Conservation (phyloP, 768 basidiomycete genomes). For the Calocybe gangraenosa region DNA sequence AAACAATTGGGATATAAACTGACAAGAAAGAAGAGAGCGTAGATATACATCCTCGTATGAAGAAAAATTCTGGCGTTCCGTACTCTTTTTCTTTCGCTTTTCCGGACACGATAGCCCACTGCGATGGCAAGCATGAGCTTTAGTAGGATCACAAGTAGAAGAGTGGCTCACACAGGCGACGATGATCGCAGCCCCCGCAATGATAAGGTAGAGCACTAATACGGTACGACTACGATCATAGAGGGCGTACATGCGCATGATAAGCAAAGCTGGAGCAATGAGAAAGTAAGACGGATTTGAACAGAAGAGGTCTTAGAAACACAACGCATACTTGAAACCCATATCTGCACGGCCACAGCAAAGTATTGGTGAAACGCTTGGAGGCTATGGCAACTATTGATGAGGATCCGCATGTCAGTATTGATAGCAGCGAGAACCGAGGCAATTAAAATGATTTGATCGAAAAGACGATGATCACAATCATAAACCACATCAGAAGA, state of each 20-base stretch:
- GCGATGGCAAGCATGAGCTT: neutral
- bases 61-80: conserved; percentile 9
- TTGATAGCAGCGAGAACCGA: neutral
- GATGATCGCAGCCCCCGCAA: conserved; percentile 19
- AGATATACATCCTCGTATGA: conserved; percentile 21
- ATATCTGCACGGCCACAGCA: conserved; percentile 12
- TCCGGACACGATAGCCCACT: conserved; percentile 25
- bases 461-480: no score
- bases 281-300: neutral
- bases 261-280: conserved; percentile 24
- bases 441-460: neutral
- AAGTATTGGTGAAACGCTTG: conserved; percentile 17
- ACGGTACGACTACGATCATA: conserved; percentile 31
- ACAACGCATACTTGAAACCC: conserved; percentile 12
- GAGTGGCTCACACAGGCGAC: conserved; percentile 28
- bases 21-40: conserved; percentile 20
- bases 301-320: neutral
- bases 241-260: conserved; percentile 41
- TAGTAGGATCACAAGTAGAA: neutral
- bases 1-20: conserved; percentile 8
- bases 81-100: conserved; percentile 9
- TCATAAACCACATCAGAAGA: neutral
- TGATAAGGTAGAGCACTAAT: conserved; percentile 22
- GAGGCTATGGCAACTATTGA: conserved; percentile 11
- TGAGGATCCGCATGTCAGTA: neutral